phyloP scores from a whole-genome alignment of 805 yeast genomes.

The Myxozyma kluyveri region DNA sequence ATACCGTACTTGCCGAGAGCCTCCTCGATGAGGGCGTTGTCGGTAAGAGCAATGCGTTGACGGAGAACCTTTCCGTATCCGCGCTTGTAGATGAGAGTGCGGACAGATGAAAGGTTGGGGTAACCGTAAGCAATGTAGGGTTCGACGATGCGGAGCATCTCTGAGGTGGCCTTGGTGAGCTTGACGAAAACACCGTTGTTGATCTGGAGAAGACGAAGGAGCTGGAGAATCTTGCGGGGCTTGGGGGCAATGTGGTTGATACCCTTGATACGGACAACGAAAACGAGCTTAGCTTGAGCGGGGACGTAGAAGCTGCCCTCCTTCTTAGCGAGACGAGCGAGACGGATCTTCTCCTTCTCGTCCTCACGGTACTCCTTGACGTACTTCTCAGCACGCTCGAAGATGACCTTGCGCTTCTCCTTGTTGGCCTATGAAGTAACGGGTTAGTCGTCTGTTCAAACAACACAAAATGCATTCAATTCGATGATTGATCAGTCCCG shows the following conservation, averaged over 20 bases:
- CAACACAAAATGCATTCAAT: neutral
- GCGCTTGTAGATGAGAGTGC: conserved; percentile 77
- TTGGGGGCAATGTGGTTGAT: conserved; percentile 75
- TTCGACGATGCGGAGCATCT: conserved; percentile 73
- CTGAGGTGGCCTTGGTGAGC: conserved; percentile 76
- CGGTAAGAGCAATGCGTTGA: conserved; percentile 70
- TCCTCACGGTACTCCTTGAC: conserved; percentile 85
- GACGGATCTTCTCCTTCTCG: conserved; percentile 70
- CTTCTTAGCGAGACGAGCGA: conserved; percentile 93
- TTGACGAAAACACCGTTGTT: conserved; percentile 77
- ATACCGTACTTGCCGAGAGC: conserved; percentile 71
- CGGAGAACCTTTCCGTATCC: conserved; percentile 79
- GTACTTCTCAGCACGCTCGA: conserved; percentile 93
- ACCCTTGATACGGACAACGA: conserved; percentile 76
- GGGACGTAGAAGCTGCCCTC: conserved; percentile 87
- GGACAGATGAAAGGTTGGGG: conserved; percentile 70
- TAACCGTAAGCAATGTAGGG: conserved; percentile 81
- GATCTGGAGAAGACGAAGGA: conserved; percentile 73
- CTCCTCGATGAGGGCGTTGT: conserved; percentile 69
- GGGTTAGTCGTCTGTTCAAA: neutral
- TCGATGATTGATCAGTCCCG: conserved; percentile 61
- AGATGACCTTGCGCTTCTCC: conserved; percentile 58
- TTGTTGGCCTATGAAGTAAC: conserved; percentile 42
- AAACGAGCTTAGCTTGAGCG: conserved; percentile 66
- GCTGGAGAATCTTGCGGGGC: conserved; percentile 78